phyloP scores from a whole-genome alignment of 805 yeast species.

The Starmerella apicola region DNA sequence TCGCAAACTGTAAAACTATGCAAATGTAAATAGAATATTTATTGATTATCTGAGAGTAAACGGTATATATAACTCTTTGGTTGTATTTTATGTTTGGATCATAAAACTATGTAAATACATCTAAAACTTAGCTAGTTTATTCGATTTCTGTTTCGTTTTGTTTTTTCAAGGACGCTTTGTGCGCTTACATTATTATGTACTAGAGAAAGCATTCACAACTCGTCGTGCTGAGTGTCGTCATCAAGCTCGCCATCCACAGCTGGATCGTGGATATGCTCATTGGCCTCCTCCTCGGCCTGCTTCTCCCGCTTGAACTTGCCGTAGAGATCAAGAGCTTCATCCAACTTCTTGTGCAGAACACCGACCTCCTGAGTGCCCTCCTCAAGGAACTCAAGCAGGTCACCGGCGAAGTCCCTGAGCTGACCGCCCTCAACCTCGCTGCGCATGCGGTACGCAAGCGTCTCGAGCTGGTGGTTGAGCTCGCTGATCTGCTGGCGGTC shows the following conservation, averaged over 20 bases:
- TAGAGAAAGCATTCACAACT: no score
- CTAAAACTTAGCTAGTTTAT: no score
- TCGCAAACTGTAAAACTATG: no score
- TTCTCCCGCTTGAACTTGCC: neutral
- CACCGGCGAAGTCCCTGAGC: slow-evolving; percentile 9
- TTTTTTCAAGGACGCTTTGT: no score
- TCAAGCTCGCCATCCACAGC: neutral
- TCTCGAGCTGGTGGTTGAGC: slow-evolving; percentile 57
- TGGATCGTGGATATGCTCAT: neutral
- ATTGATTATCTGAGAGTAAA: no score
- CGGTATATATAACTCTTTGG: no score
- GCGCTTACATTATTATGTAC: no score
- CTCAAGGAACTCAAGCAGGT: slow-evolving; percentile 19
- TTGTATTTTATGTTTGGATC: no score
- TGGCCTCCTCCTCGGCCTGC: slow-evolving; percentile 2
- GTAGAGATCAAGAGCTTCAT: slow-evolving; percentile 12
- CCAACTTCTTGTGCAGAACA: slow-evolving; percentile 14
- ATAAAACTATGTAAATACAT: no score
- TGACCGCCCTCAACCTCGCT: slow-evolving; percentile 22
- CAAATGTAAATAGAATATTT: no score
- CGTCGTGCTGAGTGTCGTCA: neutral
- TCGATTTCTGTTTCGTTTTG: no score
- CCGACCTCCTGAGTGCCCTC: slow-evolving; percentile 10
- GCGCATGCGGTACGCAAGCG: slow-evolving; percentile 57
- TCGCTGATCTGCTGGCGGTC: slow-evolving; percentile 44